Conservation (phyloP, 139 green algal species). For the Edaphochlamys debaryana region DNA sequence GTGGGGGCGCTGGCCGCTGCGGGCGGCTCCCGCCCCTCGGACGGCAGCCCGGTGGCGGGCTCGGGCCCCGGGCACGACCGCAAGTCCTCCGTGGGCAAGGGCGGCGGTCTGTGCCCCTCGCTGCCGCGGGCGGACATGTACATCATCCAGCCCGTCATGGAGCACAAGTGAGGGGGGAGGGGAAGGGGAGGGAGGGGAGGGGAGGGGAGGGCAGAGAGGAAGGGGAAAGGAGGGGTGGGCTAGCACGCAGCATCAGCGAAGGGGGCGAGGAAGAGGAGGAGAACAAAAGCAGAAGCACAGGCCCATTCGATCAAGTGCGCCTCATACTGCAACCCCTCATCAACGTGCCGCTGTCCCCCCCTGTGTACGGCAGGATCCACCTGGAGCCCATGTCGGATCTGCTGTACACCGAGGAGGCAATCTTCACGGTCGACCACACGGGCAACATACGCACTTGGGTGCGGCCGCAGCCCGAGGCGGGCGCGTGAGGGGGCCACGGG, state of each 20-base stretch:
- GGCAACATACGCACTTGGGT: constrained; percentile 71
- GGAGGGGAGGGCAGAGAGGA: too few relatives aligned
- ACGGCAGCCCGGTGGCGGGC: background rate
- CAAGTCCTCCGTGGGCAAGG: constrained; percentile 40
- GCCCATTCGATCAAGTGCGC: too few relatives aligned
- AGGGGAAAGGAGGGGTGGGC: background rate
- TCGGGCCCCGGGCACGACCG: constrained; percentile 30
- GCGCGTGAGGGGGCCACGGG: too few relatives aligned
- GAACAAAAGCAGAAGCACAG: too few relatives aligned
- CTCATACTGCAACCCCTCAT: too few relatives aligned
- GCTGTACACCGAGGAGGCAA: constrained; percentile 60
- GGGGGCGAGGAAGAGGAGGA: too few relatives aligned
- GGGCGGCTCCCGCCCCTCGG: background rate
- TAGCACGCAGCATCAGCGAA: too few relatives aligned
- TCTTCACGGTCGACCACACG: constrained; percentile 72
- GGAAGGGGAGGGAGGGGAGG: background rate
- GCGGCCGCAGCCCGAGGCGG: constrained; percentile 46
- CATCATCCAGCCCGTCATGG: constrained; percentile 66
- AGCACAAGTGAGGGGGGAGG: constrained; percentile 49
- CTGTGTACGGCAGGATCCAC: constrained; percentile 82
- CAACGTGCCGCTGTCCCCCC: too few relatives aligned
- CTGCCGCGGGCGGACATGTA: constrained; percentile 69
- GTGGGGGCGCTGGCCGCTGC: background rate
- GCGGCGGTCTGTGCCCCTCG: constrained; percentile 59
- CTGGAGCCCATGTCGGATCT: constrained; percentile 80